Conservation (phyloP, 345 rosid genomes). For the Acer campestre region DNA sequence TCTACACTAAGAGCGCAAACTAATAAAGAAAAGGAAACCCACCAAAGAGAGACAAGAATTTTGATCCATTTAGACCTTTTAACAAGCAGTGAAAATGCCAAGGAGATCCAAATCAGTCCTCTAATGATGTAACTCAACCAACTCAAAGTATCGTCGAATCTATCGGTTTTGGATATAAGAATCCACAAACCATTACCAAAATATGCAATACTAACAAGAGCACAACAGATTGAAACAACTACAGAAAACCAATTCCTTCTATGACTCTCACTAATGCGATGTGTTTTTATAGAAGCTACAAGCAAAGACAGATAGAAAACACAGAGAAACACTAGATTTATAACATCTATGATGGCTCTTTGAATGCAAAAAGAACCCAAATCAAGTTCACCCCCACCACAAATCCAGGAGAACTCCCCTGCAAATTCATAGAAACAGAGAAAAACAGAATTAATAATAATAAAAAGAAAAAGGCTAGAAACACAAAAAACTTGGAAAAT, state of each 20-base stretch:
- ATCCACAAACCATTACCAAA: slow-evolving; percentile 44
- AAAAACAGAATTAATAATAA: too few species aligned
- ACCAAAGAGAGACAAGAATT: slow-evolving; percentile 57
- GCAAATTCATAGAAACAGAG: slow-evolving; percentile 24
- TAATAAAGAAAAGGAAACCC: slow-evolving; percentile 58
- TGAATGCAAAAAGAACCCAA: slow-evolving; percentile 54
- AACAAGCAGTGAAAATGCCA: slow-evolving; percentile 63
- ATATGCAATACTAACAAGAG: slow-evolving; percentile 39
- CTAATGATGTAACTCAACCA: slow-evolving; percentile 47
- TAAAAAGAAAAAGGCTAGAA: too few species aligned
- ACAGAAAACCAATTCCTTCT: slow-evolving; percentile 48
- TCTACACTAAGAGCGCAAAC: slow-evolving; percentile 47
- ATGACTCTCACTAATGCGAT: background rate
- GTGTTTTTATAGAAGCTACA: slow-evolving; percentile 29
- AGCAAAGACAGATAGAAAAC: slow-evolving; percentile 57
- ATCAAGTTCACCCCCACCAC: slow-evolving; percentile 49
- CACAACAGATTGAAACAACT: slow-evolving; percentile 45
- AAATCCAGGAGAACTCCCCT: slow-evolving; percentile 55
- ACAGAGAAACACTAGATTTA: slow-evolving; percentile 56
- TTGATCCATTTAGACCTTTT: slow-evolving; percentile 42
- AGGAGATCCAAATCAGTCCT: slow-evolving; percentile 62
- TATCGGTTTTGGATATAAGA: slow-evolving; percentile 24
- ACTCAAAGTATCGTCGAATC: slow-evolving; percentile 7
- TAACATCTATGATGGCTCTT: slow-evolving; percentile 53
- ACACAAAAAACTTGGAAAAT: too few species aligned